Evolutionary conservation across 1,284 basidiomycete species (phyloP).

Genomic region (Austroboletus niveus): DNA sequence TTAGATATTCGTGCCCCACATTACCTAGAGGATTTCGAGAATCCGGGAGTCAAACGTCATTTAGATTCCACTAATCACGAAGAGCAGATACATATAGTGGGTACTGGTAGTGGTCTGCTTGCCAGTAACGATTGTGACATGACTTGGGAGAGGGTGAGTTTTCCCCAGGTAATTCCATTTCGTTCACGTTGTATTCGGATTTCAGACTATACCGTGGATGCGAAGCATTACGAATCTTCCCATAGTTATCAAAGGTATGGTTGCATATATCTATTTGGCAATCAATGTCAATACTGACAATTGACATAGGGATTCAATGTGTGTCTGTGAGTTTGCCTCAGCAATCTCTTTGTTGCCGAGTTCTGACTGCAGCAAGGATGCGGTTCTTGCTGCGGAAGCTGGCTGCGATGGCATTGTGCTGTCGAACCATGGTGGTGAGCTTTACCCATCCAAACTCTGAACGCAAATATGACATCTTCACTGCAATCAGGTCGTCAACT

Average conservation of each 20-base stretch:
- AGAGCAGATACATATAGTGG: constrained; percentile 43
- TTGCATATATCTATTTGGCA: not conserved
- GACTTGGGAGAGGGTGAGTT: constrained; percentile 64
- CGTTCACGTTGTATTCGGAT: constrained; percentile 3
- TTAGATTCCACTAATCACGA: constrained; percentile 29
- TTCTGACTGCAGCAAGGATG: constrained; percentile 51
- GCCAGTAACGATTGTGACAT: constrained; percentile 66
- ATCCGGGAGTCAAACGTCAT: constrained; percentile 29
- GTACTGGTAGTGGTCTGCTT: constrained; percentile 65
- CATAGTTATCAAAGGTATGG: constrained; percentile 76
- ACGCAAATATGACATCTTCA: too few relatives aligned
- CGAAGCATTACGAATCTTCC: constrained; percentile 74
- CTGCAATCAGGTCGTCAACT: constrained; percentile 66
- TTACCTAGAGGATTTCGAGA: constrained; percentile 60
- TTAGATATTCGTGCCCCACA: constrained; percentile 68
- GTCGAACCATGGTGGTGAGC: constrained; percentile 88
- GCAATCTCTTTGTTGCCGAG: not conserved
- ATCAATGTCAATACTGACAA: constrained; percentile 4
- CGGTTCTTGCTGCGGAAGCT: constrained; percentile 84
- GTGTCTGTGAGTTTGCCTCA: constrained; percentile 51
- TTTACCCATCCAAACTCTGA: constrained; percentile 10
- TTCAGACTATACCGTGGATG: constrained; percentile 76
- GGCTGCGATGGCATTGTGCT: constrained; percentile 85
- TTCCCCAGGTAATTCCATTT: constrained; percentile 4
- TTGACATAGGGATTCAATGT: constrained; percentile 61